Percentiles rank a stretch among this genome's conserved stretches.
These are phyloP conservation scores for Acanthamoeba triangularis DNA, from an alignment of 208 protist genomes.

Conservation along the genomic window DNA sequence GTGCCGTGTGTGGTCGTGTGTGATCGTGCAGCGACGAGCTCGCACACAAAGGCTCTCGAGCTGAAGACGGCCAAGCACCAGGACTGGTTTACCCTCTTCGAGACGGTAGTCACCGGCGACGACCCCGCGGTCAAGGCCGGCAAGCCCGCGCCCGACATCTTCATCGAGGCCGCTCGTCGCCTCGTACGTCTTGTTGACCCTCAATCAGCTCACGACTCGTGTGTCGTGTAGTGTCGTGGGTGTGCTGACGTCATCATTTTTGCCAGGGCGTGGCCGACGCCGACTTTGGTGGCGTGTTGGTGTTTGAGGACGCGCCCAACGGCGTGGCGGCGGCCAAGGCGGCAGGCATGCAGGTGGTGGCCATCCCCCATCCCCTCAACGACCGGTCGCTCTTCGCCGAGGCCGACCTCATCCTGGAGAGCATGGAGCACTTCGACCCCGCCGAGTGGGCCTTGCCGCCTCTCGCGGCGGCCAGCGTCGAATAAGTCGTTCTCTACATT, in stretches of 20 bases:
- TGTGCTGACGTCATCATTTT: not conserved
- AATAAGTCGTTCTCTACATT: not conserved
- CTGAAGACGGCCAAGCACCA: constrained; percentile 79
- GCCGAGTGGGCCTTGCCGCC: constrained; percentile 5
- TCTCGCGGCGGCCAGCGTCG: not conserved
- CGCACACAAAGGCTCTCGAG: not conserved
- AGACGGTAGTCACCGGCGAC: constrained; percentile 70
- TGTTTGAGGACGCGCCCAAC: constrained; percentile 19
- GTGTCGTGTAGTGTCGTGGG: no score
- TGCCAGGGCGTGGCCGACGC: not conserved
- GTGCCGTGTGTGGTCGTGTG: no score
- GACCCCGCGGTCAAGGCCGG: constrained; percentile 76
- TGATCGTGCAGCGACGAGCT: not conserved
- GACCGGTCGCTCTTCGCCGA: not conserved
- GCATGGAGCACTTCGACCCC: constrained; percentile 27
- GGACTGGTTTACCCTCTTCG: constrained; percentile 72
- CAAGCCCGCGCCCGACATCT: constrained; percentile 86
- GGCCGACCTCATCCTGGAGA: constrained; percentile 42
- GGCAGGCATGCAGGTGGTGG: constrained; percentile 5
- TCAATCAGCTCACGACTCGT: not conserved
- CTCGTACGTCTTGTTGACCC: not conserved
- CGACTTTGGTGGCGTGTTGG: not conserved
- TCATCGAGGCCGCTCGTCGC: constrained; percentile 76
- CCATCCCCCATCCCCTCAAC: constrained; percentile 24
- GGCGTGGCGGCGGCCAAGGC: constrained; percentile 2